Evolutionary conservation across 108 stramenopile species (phyloP).

Genomic region (Cyclotella distinguenda): DNA sequence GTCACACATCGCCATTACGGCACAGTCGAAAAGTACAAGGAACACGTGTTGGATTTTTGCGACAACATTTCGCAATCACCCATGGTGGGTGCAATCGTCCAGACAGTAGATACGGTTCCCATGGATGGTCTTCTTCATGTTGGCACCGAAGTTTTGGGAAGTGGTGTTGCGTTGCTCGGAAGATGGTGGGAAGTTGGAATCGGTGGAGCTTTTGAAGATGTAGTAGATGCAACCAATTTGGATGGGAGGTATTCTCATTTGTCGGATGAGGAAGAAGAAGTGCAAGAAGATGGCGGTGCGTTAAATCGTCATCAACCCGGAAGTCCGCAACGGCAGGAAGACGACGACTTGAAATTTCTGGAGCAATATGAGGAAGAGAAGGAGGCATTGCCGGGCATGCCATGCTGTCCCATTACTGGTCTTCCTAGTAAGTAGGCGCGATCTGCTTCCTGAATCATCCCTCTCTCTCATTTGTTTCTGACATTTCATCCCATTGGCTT

Average conservation of each 20-base stretch:
- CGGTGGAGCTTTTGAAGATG: conserved; percentile 57
- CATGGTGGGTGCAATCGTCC: conserved; percentile 49
- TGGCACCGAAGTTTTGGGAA: conserved; percentile 50
- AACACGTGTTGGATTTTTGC: conserved; percentile 57
- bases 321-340: not conserved
- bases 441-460: too few relatives aligned
- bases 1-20: conserved; percentile 64
- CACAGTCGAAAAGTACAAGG: conserved; percentile 59
- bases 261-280: conserved; percentile 38
- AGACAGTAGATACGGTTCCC: conserved; percentile 56
- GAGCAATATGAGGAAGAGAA: not conserved
- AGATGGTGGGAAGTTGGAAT: conserved; percentile 76
- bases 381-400: conserved; percentile 75
- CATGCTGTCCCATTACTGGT: conserved; percentile 90
- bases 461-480: too few relatives aligned
- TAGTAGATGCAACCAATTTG: conserved; percentile 71
- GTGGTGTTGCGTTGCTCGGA: conserved; percentile 49
- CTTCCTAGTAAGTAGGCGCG: conserved; percentile 37
- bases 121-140: conserved; percentile 72
- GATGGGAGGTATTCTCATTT: conserved; percentile 69
- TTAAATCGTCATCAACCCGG: not conserved
- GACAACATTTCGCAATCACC: conserved; percentile 71
- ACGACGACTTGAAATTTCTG: not conserved
- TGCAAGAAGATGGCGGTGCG: not conserved
- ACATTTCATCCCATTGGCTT: too few relatives aligned